Evolutionary conservation across 306 rosid genomes (phyloP), one percentile per base, ranked within the genome.

Genomic region (Vigna trinervia): DNA sequence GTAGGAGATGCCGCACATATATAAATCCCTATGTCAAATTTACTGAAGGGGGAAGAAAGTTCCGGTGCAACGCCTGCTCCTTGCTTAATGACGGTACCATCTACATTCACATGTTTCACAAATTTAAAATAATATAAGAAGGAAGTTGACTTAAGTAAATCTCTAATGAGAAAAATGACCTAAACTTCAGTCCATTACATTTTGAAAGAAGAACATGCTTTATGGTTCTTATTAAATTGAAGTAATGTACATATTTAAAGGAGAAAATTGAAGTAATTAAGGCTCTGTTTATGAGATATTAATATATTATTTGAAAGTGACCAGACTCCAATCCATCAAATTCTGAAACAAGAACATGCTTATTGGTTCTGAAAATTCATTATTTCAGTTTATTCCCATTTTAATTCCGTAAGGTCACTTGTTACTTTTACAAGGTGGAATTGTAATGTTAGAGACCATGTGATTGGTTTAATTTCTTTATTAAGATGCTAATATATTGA

Each of bases 1-100:
- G 98, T 75, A 92, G 99, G 85, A 91, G 98, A 80, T 96, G 99
- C 74, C 99, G 99, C 78, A 89, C 99, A 7, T 92, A 92, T 77
- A 90, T 96, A 72, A 96, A 96, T 79, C 99, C 98, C 36, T 91
- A 80, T 75, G 91, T 91, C 77, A 87, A 96, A 78, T 96, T 96
- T 84, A 91, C 98, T 52, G 99, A 96, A 84, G 87, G 90, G 41
- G 99, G 98, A 83, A 88, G 99, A 83, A 96, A 96, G 88, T 96
- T 88, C 89, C 96, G 97, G 52, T 96, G 99, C 87, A 96, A 93
- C 60, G 87, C 93, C 60, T 96, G 99, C 79, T 57, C 96, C 53
- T 74, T 96, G 84, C 93, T 92, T 41, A 96, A 96, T 83, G 99
- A 96, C 84, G 99, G 99, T 96, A 96, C 69, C 79, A 71, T 69